Percentiles rank a stretch among this genome's conserved stretches.
Evolutionary conservation across 106 monocot species (phyloP).

Genomic region (Amphibolis antarctica): DNA sequence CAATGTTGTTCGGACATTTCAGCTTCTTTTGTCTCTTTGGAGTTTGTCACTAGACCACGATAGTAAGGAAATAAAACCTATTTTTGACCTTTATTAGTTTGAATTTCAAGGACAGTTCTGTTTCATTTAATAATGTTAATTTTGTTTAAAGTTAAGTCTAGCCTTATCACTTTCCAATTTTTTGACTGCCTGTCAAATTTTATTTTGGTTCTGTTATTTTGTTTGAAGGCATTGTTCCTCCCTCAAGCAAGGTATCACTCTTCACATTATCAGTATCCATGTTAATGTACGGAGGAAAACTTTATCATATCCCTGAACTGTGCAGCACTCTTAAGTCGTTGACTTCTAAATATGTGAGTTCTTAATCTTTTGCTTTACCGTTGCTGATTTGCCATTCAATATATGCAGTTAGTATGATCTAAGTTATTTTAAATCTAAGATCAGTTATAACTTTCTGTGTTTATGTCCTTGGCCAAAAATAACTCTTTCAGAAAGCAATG

Average conservation of each 20-base stretch:
- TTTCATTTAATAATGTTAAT: background rate
- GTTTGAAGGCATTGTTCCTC: conserved; percentile 34
- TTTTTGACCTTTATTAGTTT: background rate
- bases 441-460: no score
- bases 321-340: conserved; percentile 29
- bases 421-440: no score
- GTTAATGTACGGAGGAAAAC: conserved; percentile 72
- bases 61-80: conserved; percentile 25
- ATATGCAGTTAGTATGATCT: no score
- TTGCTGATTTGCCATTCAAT: no score
- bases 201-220: background rate
- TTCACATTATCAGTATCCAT: conserved; percentile 49
- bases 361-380: background rate
- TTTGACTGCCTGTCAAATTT: no score
- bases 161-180: background rate
- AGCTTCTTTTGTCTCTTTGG: conserved; percentile 66
- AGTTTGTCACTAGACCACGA: conserved; percentile 35
- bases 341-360: conserved; percentile 45
- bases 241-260: conserved; percentile 51
- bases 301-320: conserved; percentile 54
- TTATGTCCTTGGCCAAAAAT: no score
- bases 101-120: conserved; percentile 1
- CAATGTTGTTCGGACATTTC: conserved; percentile 45
- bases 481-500: no score
- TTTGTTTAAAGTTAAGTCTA: background rate